These are phyloP conservation scores for Effrenium voratum DNA, from an alignment of 73 alveolate species.

Conservation along the genomic window DNA sequence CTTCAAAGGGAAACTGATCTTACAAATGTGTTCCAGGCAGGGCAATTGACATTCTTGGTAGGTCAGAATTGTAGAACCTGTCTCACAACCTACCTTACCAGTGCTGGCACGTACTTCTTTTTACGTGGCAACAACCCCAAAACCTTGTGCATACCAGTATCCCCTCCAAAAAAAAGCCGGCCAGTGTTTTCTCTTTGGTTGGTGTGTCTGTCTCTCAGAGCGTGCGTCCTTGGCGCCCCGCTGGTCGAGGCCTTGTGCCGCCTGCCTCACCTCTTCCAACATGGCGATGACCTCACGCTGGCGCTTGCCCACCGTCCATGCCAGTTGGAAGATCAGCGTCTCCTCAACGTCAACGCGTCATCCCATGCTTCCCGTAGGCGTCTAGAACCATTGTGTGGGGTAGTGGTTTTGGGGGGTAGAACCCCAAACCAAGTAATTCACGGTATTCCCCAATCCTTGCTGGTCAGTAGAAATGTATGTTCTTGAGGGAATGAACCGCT, in stretches of 20 bases:
- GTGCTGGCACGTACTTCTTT: background rate
- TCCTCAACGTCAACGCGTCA: background rate
- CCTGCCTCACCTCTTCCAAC: background rate
- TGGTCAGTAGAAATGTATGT: too few species aligned
- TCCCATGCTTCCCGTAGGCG: too few species aligned
- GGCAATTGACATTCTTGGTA: too few species aligned
- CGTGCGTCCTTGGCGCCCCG: background rate
- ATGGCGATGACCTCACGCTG: conserved; percentile 86
- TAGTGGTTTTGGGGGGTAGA: too few species aligned
- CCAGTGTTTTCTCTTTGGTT: background rate
- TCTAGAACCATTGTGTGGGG: too few species aligned
- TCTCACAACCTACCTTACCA: too few species aligned
- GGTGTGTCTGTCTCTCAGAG: background rate
- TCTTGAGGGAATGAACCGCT: too few species aligned
- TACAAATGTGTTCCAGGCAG: too few species aligned
- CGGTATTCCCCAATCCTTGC: too few species aligned
- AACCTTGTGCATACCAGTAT: background rate
- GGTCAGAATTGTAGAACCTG: too few species aligned
- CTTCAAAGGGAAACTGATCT: too few species aligned
- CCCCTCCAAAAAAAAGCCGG: background rate
- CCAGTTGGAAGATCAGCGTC: conserved; percentile 58
- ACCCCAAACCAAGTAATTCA: too few species aligned
- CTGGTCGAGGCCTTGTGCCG: background rate
- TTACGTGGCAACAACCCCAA: background rate
- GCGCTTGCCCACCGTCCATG: conserved; percentile 70